A percentile compares a stretch with the other conserved stretches of the same genome.
phyloP scores from a whole-genome alignment of 176 grass and related monocot genomes.

The Alloteropsis semialata region DNA sequence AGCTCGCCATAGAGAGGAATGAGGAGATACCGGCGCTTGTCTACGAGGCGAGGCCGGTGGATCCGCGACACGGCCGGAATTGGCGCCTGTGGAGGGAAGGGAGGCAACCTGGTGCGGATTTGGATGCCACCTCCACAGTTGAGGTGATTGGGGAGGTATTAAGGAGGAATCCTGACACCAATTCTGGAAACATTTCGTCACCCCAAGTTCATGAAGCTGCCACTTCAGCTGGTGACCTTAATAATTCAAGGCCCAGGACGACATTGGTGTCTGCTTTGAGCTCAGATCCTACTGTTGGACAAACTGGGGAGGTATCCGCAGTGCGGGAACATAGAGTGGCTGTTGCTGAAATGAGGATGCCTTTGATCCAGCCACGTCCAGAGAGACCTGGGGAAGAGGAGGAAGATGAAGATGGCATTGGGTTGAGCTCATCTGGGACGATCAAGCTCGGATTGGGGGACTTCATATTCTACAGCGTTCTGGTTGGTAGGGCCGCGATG shows the following conservation, averaged over 20 bases:
- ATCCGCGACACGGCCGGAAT: slow-evolving; percentile 44
- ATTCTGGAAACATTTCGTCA: not conserved
- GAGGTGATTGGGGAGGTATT: slow-evolving; percentile 14
- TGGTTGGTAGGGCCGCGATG: slow-evolving; percentile 83
- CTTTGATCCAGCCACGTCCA: slow-evolving; percentile 42
- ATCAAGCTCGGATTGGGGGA: slow-evolving; percentile 96
- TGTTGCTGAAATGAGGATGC: slow-evolving; percentile 46
- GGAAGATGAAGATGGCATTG: slow-evolving; percentile 64
- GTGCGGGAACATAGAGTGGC: slow-evolving; percentile 32
- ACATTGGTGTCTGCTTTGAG: not conserved
- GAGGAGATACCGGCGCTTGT: slow-evolving; percentile 93
- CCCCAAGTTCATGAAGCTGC: not conserved
- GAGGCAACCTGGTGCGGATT: slow-evolving; percentile 19
- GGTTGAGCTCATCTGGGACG: slow-evolving; percentile 65
- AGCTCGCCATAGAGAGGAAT: slow-evolving; percentile 80
- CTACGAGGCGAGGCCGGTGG: slow-evolving; percentile 77
- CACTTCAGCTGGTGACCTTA: not conserved
- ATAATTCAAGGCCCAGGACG: not conserved
- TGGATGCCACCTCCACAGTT: slow-evolving; percentile 33
- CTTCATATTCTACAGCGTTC: slow-evolving; percentile 96
- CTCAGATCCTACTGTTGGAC: slow-evolving; percentile 17
- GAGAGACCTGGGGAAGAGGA: slow-evolving; percentile 25
- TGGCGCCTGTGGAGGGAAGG: slow-evolving; percentile 71
- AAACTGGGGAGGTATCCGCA: not conserved
- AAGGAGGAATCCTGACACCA: not conserved